Conservation (phyloP, 169 alveolate species). For the Cyclospora cayetanensis region DNA sequence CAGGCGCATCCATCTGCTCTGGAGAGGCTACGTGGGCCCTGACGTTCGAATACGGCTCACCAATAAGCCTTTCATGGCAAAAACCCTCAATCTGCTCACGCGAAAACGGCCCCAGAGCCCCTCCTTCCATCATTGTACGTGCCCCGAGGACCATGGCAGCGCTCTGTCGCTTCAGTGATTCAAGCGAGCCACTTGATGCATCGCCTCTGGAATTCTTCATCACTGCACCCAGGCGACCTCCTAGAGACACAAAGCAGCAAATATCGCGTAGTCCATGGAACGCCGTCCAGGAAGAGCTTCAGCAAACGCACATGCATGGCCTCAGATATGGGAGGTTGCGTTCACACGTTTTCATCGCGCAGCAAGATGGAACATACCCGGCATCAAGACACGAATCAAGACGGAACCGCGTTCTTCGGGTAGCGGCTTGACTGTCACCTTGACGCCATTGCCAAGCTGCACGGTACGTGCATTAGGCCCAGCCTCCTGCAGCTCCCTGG, state of each 20-base stretch:
- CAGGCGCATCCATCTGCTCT: too few species aligned
- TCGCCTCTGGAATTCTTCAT: neutral
- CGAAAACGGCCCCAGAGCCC: constrained; percentile 83
- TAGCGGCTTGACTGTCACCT: constrained; percentile 42
- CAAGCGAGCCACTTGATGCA: neutral
- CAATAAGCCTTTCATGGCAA: constrained; percentile 82
- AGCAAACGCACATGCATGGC: too few species aligned
- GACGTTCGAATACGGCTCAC: constrained; percentile 23
- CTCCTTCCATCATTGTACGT: constrained; percentile 86
- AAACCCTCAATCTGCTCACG: constrained; percentile 86
- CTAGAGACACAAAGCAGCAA: neutral
- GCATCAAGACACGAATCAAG: constrained; percentile 55
- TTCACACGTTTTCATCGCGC: neutral
- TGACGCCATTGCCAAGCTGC: constrained; percentile 48
- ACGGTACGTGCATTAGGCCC: constrained; percentile 28
- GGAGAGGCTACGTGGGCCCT: too few species aligned
- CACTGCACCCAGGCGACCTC: constrained; percentile 25
- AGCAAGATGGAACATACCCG: constrained; percentile 44
- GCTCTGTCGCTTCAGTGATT: constrained; percentile 25
- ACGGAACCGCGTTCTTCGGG: constrained; percentile 67
- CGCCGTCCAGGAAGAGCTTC: neutral
- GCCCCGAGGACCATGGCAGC: constrained; percentile 71
- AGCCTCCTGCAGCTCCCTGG: constrained; percentile 32
- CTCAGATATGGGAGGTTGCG: neutral
- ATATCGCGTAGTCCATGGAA: neutral